Evolutionary conservation across 2,329 filamentous ascomycete genomes (phyloP).

Genomic region (Cladosporium oxysporum): DNA sequence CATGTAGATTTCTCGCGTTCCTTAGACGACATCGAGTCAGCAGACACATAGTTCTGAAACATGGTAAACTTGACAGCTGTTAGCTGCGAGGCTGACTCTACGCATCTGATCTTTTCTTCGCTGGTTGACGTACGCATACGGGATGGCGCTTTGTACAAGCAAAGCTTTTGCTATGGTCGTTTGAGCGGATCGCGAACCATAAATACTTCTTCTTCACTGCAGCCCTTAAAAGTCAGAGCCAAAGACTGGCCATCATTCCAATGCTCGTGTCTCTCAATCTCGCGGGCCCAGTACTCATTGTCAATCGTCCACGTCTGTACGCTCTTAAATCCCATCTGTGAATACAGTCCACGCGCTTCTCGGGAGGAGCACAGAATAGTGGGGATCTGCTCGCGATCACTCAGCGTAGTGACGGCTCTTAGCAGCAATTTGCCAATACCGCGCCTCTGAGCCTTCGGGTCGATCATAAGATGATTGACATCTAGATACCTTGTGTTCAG

Average conservation of each 20-base stretch:
- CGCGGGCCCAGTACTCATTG: background rate
- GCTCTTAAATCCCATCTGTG: background rate
- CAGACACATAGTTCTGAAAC: too few species aligned
- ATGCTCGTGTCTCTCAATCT: background rate
- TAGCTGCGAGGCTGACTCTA: too few species aligned
- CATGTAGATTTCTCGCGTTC: too few species aligned
- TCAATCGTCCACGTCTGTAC: background rate
- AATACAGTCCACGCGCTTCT: background rate
- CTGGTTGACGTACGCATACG: too few species aligned
- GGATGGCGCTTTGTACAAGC: too few species aligned
- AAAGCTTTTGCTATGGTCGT: too few species aligned
- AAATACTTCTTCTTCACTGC: background rate
- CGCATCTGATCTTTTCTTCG: too few species aligned
- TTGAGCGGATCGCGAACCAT: background rate
- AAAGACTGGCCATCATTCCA: background rate
- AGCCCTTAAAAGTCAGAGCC: background rate
- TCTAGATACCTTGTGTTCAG: background rate
- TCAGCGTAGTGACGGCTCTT: background rate
- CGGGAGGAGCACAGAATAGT: background rate
- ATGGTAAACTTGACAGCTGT: too few species aligned
- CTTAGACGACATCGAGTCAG: too few species aligned
- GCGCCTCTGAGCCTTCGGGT: background rate
- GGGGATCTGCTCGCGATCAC: background rate
- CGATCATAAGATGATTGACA: background rate
- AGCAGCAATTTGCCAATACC: background rate